A percentile compares a stretch with the other conserved stretches of the same genome.
Evolutionary conservation across 768 basidiomycete genomes (phyloP).

Genomic region (Russula sp.): DNA sequence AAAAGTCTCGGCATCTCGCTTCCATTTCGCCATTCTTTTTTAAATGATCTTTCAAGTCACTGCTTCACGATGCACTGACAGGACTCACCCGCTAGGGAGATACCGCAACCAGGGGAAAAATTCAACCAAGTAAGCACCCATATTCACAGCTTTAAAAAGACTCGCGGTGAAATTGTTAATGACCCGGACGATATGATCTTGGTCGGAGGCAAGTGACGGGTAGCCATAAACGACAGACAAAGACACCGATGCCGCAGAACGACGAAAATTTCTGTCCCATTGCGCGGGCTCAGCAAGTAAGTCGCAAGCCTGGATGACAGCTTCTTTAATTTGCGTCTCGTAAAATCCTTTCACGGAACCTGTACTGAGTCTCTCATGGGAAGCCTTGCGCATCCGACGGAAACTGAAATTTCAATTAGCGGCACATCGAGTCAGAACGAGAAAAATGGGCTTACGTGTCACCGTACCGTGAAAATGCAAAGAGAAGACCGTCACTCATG

Average conservation of each 20-base stretch:
- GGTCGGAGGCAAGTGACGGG: neutral
- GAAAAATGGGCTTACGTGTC: neutral
- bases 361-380: neutral
- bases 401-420: neutral
- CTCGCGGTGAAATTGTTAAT: neutral
- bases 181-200: too few species aligned
- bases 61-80: neutral
- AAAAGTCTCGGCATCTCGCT: neutral
- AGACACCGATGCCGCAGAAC: neutral
- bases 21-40: neutral
- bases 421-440: neutral
- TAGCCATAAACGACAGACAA: neutral
- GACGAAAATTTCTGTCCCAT: neutral
- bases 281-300: neutral
- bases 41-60: too few species aligned
- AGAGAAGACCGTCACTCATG: neutral
- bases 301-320: neutral
- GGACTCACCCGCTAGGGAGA: neutral
- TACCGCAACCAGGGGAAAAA: conserved; percentile 3
- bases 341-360: neutral
- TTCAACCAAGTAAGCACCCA: neutral
- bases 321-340: neutral
- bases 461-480: neutral
- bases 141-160: neutral
- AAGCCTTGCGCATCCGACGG: neutral